phyloP scores from a whole-genome alignment of 2,329 filamentous ascomycete species.

The Penicillium italicum region DNA sequence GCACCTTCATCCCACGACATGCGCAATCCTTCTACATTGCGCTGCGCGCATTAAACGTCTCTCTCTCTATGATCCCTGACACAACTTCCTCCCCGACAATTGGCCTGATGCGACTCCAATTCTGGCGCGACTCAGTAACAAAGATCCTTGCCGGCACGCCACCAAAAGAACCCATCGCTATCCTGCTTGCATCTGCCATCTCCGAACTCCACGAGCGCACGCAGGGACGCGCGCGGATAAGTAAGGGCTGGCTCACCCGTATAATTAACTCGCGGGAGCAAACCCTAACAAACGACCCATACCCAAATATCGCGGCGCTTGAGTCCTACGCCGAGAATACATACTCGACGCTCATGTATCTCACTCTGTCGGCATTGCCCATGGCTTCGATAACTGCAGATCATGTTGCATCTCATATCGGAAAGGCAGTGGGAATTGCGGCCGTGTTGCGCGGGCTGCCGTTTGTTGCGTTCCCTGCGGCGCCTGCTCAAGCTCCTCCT shows the following conservation, averaged over 20 bases:
- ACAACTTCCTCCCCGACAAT: constrained; percentile 83
- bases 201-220: constrained; percentile 52
- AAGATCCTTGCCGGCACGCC: constrained; percentile 73
- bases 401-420: constrained; percentile 90
- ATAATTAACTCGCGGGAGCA: constrained; percentile 78
- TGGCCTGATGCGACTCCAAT: constrained; percentile 84
- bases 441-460: constrained; percentile 84
- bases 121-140: constrained; percentile 84
- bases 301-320: constrained; percentile 65
- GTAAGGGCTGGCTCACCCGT: constrained; percentile 70
- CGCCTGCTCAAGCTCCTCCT: constrained; percentile 55
- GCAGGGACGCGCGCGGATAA: constrained; percentile 49
- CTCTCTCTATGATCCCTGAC: constrained; percentile 85
- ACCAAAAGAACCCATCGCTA: constrained; percentile 85
- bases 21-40: constrained; percentile 82
- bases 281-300: constrained; percentile 79
- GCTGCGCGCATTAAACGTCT: constrained; percentile 87
- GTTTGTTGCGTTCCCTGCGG: constrained; percentile 73
- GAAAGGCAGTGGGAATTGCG: constrained; percentile 86
- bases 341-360: constrained; percentile 87
- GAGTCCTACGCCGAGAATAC: constrained; percentile 93
- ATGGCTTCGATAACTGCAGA: constrained; percentile 80
- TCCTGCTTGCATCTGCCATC: constrained; percentile 73
- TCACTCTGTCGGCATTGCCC: constrained; percentile 75
- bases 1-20: constrained; percentile 74